These are phyloP conservation scores for Podospora conica DNA, from an alignment of 495 filamentous ascomycete species.

Conservation along the genomic window DNA sequence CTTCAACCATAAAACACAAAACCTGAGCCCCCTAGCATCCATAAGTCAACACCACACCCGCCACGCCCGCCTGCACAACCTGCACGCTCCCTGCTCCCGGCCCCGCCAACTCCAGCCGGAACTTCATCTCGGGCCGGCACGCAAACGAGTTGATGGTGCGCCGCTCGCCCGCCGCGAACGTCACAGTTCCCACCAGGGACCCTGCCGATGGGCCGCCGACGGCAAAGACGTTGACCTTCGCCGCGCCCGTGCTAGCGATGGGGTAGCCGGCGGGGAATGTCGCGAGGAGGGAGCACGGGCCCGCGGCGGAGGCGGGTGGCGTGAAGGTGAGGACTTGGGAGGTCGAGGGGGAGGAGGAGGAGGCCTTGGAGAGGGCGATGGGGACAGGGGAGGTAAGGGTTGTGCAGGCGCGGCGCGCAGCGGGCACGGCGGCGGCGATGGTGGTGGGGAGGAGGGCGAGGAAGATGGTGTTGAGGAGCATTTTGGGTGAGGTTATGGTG, in stretches of 20 bases:
- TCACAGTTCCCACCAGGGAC: conserved; percentile 25
- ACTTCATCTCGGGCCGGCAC: conserved; percentile 26
- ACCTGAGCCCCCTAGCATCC: conserved; percentile 8
- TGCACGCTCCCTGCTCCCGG: conserved; percentile 32
- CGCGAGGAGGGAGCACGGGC: conserved; percentile 31
- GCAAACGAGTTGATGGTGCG: conserved; percentile 29
- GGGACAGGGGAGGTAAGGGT: conserved; percentile 14
- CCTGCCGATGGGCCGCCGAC: conserved; percentile 25
- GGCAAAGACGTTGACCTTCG: conserved; percentile 28
- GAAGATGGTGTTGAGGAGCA: conserved; percentile 26
- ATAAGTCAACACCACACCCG: conserved; percentile 12
- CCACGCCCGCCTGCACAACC: conserved; percentile 28
- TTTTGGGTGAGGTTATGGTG: conserved; percentile 14
- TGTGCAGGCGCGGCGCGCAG: conserved; percentile 14
- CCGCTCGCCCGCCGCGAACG: conserved; percentile 11
- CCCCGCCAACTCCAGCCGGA: conserved; percentile 19
- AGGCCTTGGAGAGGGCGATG: conserved; percentile 16
- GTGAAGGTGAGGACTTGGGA: conserved; percentile 17
- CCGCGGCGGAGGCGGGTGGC: conserved; percentile 12
- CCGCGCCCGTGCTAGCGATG: conserved; percentile 17
- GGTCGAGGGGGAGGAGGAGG: not conserved
- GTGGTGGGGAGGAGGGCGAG: conserved; percentile 16
- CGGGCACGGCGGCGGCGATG: conserved; percentile 11
- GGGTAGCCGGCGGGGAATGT: conserved; percentile 29
- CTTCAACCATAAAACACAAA: not conserved